Base-by-base conservation (phyloP, 106 monocot species). In the Chionographis japonica region DNA sequence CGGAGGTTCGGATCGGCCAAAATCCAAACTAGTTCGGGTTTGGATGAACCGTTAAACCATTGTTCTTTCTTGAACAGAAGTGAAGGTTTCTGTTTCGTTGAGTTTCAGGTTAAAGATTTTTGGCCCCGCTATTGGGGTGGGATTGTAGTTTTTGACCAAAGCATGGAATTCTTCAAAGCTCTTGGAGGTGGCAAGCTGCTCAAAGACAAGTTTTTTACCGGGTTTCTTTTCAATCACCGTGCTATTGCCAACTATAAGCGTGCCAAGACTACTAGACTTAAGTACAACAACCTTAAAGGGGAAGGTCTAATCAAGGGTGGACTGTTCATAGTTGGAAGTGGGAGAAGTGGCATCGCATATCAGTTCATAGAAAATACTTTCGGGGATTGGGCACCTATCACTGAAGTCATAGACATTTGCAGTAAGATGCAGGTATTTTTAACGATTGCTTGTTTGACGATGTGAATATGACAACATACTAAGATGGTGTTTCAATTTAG, bases 91-190 rank as follows among this genome's bases (percentile, higher is more conserved):
- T 46, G 9, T 12, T 54, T 43, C 17, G 8, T 36, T 42, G 10
- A 17, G 27, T 65, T 63, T 3, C 57, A 81, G 81, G 61, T 81
- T 67, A 76, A 60, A 37, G 76, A 81, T 37, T 76, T 81, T 56
- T 81, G 81, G 81, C 81, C 81, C 15, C 43, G 62, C 1, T 76
- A 76, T 63, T 81, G 81, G 81, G 81, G 81, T 50, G 76, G 81
- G 39, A 16, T 63, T 15, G 68, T 72, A n/a, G 43, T 81, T 81
- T 57, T 81, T 56, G 81, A 81, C 42, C 56, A 35, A 72, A 52
- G 3, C 8, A 62, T 52, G 62, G 76, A 68, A 12, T 81, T 76
- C 53, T 81, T 68, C 38, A 76, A 64, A 64, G 81, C 81, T 62
- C 72, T 81, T 63, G 81, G 81, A 49, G 76, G 76, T 10, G 81